These are phyloP conservation scores for Aureobasidium zeae DNA, from an alignment of 2,329 filamentous ascomycete genomes.

Conservation along the genomic window DNA sequence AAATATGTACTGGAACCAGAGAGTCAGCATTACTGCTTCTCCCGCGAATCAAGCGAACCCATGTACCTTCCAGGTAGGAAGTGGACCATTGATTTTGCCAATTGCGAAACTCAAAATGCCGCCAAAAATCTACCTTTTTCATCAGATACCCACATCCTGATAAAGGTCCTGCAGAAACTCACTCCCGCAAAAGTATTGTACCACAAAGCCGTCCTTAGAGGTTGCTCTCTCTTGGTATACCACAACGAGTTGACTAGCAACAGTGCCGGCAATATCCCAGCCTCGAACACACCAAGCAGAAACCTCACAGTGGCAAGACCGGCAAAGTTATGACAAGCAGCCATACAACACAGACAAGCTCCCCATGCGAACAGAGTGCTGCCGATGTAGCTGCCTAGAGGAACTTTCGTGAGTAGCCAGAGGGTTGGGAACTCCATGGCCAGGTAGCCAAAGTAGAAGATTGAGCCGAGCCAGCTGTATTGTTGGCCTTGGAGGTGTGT, in stretches of 20 bases:
- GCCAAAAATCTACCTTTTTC: no score
- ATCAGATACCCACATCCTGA: no score
- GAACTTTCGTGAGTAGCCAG: conserved; percentile 37
- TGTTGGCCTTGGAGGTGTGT: conserved; percentile 42
- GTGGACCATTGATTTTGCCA: no score
- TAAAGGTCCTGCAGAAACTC: no score
- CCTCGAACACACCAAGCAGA: conserved; percentile 30
- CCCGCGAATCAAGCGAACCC: no score
- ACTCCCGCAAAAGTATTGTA: no score
- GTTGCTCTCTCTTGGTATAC: conserved; percentile 20
- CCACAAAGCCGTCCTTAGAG: no score
- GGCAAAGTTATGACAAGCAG: conserved; percentile 33
- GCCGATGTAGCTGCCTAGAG: conserved; percentile 38
- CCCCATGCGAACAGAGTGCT: conserved; percentile 30
- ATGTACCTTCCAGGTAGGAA: no score
- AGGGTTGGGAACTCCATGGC: conserved; percentile 38
- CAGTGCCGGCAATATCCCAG: conserved; percentile 31
- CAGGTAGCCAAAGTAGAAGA: conserved; percentile 45
- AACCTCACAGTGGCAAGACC: conserved; percentile 32
- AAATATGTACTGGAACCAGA: no score
- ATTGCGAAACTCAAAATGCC: no score
- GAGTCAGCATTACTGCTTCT: no score
- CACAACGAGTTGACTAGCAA: conserved; percentile 31
- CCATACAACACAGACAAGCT: conserved; percentile 34
- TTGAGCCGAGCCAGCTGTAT: conserved; percentile 44